Base-by-base conservation (phyloP, 225 moss, liverwort and hornwort species). In the Physcomitrellopsis africana region DNA sequence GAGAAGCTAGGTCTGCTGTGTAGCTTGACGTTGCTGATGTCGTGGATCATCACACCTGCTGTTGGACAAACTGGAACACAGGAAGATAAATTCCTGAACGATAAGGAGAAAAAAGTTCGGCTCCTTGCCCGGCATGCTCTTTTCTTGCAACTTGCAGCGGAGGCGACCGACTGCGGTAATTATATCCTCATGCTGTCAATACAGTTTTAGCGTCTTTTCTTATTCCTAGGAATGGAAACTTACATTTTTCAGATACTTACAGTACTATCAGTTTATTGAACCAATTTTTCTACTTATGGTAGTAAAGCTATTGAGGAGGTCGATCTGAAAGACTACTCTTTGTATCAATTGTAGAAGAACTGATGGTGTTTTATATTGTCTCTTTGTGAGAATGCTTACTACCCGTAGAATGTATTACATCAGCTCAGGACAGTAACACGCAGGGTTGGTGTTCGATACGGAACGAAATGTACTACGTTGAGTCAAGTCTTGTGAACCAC, bases 51-150 rank as follows among this genome's bases (percentile, higher is more conserved):
- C 60, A 8, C 67, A 45, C 73, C 76, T 43, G 75, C 68, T 18
- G 65, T 57, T 37, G 86, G 78, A 45, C 78, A 75, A 46, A 22
- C 71, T 26, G 57, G 29, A 18, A 0, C 74, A 52, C 63, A 60
- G 29, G 62, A 65, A 17, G 78, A 83, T 11, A 42, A 42, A 58
- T 83, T 86, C 53, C 64, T 86, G 43, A 52, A 75, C 45, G 86
- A 86, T 65, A 86, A 83, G 78, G 83, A 86, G 60, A 72, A 22
- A 2, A 83, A 81, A 83, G 86, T 86, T 13, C 12, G 41, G 65
- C 83, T 86, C 72, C 86, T 86, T 27, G 83, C 81, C 56, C 77
- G 78, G 46, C 86, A 86, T 68, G 86, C 86, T 16, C 81, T 83
- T 23, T 86, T 86, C 69, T 78, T 86, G 22, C 83, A 86, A 46